Conservation (phyloP, 1,139 yeast genomes). For the Lodderomyces orthopsilosis region DNA sequence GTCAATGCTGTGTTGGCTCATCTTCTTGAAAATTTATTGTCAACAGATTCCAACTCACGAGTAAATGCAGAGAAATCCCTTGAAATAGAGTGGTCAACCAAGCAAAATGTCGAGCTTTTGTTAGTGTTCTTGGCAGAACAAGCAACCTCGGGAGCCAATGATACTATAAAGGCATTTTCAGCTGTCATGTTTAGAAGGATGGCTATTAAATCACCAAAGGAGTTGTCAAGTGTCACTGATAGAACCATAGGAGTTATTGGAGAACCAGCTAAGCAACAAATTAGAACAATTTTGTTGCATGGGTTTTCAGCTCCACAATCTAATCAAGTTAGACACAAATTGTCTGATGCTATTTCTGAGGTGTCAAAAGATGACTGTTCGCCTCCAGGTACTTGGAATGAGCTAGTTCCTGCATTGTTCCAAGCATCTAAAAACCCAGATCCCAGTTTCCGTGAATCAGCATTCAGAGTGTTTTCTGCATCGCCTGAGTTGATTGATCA, state of each 20-base stretch:
- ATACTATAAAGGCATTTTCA: conserved; percentile 59
- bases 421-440: conserved; percentile 63
- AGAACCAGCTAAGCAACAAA: conserved; percentile 56
- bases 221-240: conserved; percentile 60
- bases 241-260: conserved; percentile 74
- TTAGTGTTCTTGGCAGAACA: conserved; percentile 82
- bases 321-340: conserved; percentile 79
- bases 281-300: conserved; percentile 62
- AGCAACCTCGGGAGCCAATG: conserved; percentile 58
- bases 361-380: conserved; percentile 67
- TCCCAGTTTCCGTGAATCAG: conserved; percentile 80
- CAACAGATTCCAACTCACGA: conserved; percentile 74
- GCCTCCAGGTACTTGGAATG: conserved; percentile 65
- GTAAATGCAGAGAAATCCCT: conserved; percentile 74
- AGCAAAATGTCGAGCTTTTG: conserved; percentile 62
- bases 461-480: conserved; percentile 83
- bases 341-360: conserved; percentile 93
- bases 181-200: conserved; percentile 89
- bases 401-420: conserved; percentile 70
- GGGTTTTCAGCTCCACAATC: conserved; percentile 69
- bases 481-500: conserved; percentile 76
- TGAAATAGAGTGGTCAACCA: conserved; percentile 71
- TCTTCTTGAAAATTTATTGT: conserved; percentile 66
- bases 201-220: conserved; percentile 73
- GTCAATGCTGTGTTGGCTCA: conserved; percentile 53